Conservation (phyloP, 2,329 filamentous ascomycete genomes). For the Claviceps sp. region DNA sequence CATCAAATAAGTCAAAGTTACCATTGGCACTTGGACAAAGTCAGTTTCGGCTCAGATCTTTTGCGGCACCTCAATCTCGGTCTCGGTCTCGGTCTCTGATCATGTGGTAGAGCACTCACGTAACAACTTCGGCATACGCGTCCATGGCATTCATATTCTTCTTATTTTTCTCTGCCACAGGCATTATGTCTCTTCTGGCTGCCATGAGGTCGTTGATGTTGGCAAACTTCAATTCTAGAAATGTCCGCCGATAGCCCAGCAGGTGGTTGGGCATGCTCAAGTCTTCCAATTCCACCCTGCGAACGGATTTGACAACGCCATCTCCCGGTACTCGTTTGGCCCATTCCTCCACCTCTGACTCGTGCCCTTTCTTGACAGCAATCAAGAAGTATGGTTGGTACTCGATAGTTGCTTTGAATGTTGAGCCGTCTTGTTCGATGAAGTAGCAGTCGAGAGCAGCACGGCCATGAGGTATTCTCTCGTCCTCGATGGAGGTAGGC, state of each 20-base stretch:
- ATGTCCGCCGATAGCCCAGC: constrained; percentile 76
- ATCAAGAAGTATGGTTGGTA: constrained; percentile 96
- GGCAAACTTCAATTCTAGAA: constrained; percentile 73
- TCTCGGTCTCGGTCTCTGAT: background rate
- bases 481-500: constrained; percentile 74
- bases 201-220: constrained; percentile 79
- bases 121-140: constrained; percentile 91
- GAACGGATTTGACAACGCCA: constrained; percentile 67
- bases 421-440: constrained; percentile 73
- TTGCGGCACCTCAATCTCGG: background rate
- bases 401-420: constrained; percentile 91
- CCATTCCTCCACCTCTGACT: constrained; percentile 95
- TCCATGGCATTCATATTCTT: constrained; percentile 96
- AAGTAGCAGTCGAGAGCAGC: constrained; percentile 96
- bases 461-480: constrained; percentile 68
- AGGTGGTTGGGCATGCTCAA: constrained; percentile 91
- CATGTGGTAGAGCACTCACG: constrained; percentile 35
- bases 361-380: constrained; percentile 74
- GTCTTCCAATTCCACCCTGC: constrained; percentile 80
- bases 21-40: constrained; percentile 42
- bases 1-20: constrained; percentile 91
- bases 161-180: constrained; percentile 90
- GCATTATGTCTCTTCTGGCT: constrained; percentile 73
- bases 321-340: constrained; percentile 63
- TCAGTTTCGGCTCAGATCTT: constrained; percentile 7